Evolutionary conservation across 345 rosid genomes (phyloP), one percentile per base, ranked within the genome.

Genomic region (thale cress (Arabidopsis thaliana)): DNA sequence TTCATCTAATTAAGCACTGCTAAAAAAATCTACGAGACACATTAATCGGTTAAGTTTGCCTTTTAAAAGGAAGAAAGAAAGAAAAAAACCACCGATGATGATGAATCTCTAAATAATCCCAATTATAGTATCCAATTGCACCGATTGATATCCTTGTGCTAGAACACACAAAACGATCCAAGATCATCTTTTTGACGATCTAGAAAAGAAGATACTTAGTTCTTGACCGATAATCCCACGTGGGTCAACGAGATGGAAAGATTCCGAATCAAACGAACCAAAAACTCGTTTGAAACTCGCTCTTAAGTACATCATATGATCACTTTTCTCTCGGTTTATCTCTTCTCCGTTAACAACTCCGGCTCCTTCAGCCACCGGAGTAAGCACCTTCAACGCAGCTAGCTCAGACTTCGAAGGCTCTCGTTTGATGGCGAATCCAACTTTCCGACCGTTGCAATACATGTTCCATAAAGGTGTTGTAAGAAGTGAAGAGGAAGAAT

Each of bases 241-340:
- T 0, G 91, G 97, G 36, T 88, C 93, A 8, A 90, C 82, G 77
- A 90, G 75, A 68, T 86, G 93, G 73, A 87, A 91, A 50, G 97
- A 87, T 73, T 88, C 90, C 2, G 93, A 84, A 41, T 84, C 67
- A 4, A 79, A 44, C 0, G 91, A 85, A 5, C 89, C 81, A 49
- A 77, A 66, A 49, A 87, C 80, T 24, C 85, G 83, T 61, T 82
- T 78, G 63, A 88, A 91, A 42, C 69, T 84, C 16, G 90, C 93
- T 62, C 93, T 79, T 38, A 91, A 57, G 73, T 85, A 91, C 89
- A 84, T 83, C 28, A 91, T 78, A 52, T 87, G 86, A 49, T 86
- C 88, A 1, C 65, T 74, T 8, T 62, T 69, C 2, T 44, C 79
- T 52, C 74, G 40, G 42, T 69, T 69, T 44, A 32, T 53, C 82